Evolutionary conservation across 2,329 filamentous ascomycete species (phyloP).

Genomic region (Capronia epimyces): DNA sequence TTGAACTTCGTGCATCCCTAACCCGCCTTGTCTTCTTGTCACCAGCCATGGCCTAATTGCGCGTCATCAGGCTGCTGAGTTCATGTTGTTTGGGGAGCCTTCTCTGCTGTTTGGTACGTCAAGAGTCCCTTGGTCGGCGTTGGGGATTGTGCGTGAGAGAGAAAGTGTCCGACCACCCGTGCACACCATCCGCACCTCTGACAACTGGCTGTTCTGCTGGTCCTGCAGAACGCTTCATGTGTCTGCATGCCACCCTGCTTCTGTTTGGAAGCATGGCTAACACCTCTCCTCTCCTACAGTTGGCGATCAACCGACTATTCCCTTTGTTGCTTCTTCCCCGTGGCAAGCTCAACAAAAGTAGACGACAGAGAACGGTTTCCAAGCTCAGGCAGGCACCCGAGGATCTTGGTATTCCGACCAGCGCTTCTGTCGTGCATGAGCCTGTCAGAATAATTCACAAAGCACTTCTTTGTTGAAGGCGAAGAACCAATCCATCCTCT

Average conservation of each 20-base stretch:
- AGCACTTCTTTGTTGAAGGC: constrained; percentile 22
- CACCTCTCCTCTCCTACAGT: constrained; percentile 8
- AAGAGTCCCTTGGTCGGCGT: background rate
- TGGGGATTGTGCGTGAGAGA: background rate
- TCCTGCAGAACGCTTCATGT: constrained; percentile 12
- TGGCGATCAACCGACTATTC: constrained; percentile 14
- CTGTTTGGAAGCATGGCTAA: constrained; percentile 9
- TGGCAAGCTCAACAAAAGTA: constrained; percentile 6
- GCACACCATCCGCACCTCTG: background rate
- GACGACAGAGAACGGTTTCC: background rate
- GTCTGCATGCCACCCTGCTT: constrained; percentile 9
- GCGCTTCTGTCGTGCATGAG: constrained; percentile 1
- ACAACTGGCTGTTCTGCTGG: constrained; percentile 7
- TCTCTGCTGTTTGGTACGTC: constrained; percentile 21
- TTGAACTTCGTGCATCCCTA: constrained; percentile 23
- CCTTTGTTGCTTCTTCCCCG: constrained; percentile 6
- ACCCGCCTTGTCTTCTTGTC: constrained; percentile 12
- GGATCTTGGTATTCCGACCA: constrained; percentile 1
- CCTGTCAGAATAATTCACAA: constrained; percentile 1
- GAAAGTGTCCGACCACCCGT: background rate
- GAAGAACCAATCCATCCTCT: constrained; percentile 6
- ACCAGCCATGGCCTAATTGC: constrained; percentile 17
- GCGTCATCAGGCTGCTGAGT: constrained; percentile 19
- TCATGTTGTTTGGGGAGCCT: constrained; percentile 15
- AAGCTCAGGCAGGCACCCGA: constrained; percentile 5